Evolutionary conservation across 129 eudicot species (phyloP), one percentile per base, ranked within the genome.

Genomic region (Flaveria ramosissima): DNA sequence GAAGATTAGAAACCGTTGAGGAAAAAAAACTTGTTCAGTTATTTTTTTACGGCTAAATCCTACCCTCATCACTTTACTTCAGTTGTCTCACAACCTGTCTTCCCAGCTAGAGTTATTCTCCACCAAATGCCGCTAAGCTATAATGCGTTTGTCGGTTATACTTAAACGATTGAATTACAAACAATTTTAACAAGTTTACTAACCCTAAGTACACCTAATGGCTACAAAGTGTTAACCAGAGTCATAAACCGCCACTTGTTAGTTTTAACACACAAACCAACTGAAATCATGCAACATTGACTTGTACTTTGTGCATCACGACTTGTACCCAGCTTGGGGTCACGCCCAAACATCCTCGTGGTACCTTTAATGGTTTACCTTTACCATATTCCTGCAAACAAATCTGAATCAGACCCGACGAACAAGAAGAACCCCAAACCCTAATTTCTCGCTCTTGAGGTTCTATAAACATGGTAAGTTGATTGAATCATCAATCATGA

Each of bases 391-490:
- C 9, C 70, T 43, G 63, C 23, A 59, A 23, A 59, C 78, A 47
- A 59, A 59, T 63, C 78, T 63, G 64, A 16, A 61, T 36, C 77
- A 48, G 63, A 80, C 68, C 69, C 55, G 78, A 76, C 72, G 45
- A 68, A 10, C n/a, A 67, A 5, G 64, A 79, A 60, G 42, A 68
- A 73, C 47, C 47, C 83, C 56, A 74, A 76, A n/a, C 73, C 69
- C 50, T 74, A 19, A 30, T 27, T 64, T 65, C 12, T 61, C 11
- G 39, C 13, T 73, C 56, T 47, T 13, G 42, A 32, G 77, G 73
- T 24, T 67, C 67, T 24, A 43, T 30, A 23, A 72, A 66, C 21
- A 82, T 82, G 86, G 86, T 82, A 77, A 52, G 48, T 20, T 17
- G 21, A 3, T 66, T 19, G 19, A 61, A 48, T 46, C 7, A 17